Base-by-base conservation (phyloP, 306 rosid species). In the Casuarina equisetifolia region DNA sequence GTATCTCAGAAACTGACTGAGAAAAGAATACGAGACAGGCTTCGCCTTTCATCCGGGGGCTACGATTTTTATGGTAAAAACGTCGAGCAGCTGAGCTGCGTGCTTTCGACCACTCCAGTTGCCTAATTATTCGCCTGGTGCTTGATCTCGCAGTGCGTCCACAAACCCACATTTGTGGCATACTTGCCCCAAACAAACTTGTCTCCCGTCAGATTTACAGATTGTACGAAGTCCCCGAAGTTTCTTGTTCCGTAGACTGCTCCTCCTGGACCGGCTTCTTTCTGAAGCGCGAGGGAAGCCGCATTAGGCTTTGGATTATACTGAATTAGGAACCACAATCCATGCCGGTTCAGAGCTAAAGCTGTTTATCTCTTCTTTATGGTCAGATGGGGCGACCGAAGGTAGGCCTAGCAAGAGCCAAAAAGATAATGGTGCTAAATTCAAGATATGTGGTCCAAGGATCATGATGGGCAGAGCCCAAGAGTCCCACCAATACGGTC, bases 371-470 rank as follows among this genome's bases (percentile, higher is more conserved):
- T 16, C 3, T 39, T 40, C 1, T 40, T 40, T 16, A 3, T 43
- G n/a, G 0, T 0, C 12, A 32, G n/a, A 36, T 3, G 6, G 8
- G 42, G 9, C 40, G 11, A 66, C 48, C 3, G 42, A 17, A 17
- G 49, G 70, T 67, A 67, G 50, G 71, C 42, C 40, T 67, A 67
- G 46, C 50, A 42, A 67, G n/a, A 9, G 25, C n/a, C 35, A 67
- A 66, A 67, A 42, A 42, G 50, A 67, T 67, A n/a, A 35, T 3
- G 50, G 71, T 67, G 71, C 71, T 67, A 67, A 67, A 67, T 67
- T 67, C 51, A 67, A 67, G 71, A 42, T 40, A 16, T 9, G 71
- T 67, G 71, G 71, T 67, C 71, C 71, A 67, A 66, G 49, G 50
- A 67, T 67, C 9, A 67, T 67, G 50, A 40, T 42, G 71, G 51